phyloP scores from a whole-genome alignment of 2,329 filamentous ascomycete genomes.

The Chaetomium globosum region DNA sequence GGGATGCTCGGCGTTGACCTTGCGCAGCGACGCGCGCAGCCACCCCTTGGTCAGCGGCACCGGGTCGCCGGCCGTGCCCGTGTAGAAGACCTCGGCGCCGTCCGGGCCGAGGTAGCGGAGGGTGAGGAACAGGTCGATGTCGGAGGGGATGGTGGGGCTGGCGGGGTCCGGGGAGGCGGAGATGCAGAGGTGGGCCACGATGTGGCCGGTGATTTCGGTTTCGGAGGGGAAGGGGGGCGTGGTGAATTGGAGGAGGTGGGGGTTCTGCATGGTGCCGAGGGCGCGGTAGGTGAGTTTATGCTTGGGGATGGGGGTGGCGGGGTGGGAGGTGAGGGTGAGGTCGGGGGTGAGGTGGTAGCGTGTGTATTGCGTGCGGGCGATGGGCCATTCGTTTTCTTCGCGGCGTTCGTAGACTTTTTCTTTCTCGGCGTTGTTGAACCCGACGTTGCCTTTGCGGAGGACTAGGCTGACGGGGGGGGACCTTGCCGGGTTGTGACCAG shows the following conservation, averaged over 20 bases:
- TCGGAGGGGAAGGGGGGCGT: conserved; percentile 62
- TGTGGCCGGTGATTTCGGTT: conserved; percentile 70
- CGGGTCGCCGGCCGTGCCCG: conserved; percentile 65
- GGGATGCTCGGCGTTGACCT: conserved; percentile 53
- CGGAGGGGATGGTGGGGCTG: conserved; percentile 42
- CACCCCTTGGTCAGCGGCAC: conserved; percentile 67
- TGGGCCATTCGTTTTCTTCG: conserved; percentile 66
- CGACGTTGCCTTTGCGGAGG: conserved; percentile 67
- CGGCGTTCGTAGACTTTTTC: conserved; percentile 60
- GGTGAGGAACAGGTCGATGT: conserved; percentile 67
- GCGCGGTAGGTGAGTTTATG: conserved; percentile 60
- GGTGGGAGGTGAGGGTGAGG: conserved; percentile 43
- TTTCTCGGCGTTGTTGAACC: conserved; percentile 64
- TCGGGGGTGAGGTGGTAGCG: conserved; percentile 61
- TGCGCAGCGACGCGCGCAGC: conserved; percentile 61
- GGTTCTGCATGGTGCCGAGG: conserved; percentile 58
- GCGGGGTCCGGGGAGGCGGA: conserved; percentile 60
- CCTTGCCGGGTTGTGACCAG: conserved; percentile 61
- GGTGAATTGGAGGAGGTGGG: conserved; percentile 59
- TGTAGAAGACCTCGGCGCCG: conserved; percentile 64
- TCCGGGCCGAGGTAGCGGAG: conserved; percentile 59
- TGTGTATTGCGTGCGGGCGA: conserved; percentile 65
- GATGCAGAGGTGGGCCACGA: conserved; percentile 65
- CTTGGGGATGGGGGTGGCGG: conserved; percentile 35
- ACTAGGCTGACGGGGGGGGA: conserved; percentile 62